Evolutionary conservation across 2,329 filamentous ascomycete genomes (phyloP).

Genomic region (Zymoseptoria pseudotritici): DNA sequence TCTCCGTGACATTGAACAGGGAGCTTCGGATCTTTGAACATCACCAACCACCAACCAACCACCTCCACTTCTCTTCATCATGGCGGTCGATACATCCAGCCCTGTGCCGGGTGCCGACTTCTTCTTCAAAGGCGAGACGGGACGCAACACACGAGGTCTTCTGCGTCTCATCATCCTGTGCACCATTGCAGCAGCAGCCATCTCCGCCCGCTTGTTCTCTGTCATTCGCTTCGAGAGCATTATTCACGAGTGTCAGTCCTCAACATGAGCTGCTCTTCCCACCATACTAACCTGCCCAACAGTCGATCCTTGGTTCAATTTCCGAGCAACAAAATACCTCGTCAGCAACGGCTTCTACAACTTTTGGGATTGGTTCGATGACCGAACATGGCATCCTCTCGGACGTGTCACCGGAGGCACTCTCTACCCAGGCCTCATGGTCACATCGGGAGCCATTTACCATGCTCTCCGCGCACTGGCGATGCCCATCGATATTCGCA

Average conservation of each 20-base stretch:
- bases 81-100: conserved; percentile 14
- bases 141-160: conserved; percentile 73
- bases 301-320: conserved; percentile 99
- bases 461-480: conserved; percentile 82
- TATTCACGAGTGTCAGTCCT: conserved; percentile 90
- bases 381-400: conserved; percentile 97
- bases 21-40: neutral
- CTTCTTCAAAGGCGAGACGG: conserved; percentile 70
- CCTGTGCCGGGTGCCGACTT: conserved; percentile 23
- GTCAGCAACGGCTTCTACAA: conserved; percentile 95
- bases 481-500: conserved; percentile 93
- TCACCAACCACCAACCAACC: neutral
- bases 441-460: conserved; percentile 95
- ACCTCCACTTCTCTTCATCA: conserved; percentile 1
- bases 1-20: neutral
- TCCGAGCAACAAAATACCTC: conserved; percentile 94
- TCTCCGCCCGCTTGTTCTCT: conserved; percentile 92
- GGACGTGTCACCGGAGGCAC: conserved; percentile 97
- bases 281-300: conserved; percentile 16
- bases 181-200: conserved; percentile 83
- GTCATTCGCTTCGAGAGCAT: conserved; percentile 99
- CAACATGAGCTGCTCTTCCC: neutral
- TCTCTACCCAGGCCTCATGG: conserved; percentile 98
- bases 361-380: conserved; percentile 99
- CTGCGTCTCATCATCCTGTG: conserved; percentile 83